A percentile compares a stretch with the other conserved stretches of the same genome.
phyloP scores from a whole-genome alignment of 257 asterid species.

The Rehmannia glutinosa region DNA sequence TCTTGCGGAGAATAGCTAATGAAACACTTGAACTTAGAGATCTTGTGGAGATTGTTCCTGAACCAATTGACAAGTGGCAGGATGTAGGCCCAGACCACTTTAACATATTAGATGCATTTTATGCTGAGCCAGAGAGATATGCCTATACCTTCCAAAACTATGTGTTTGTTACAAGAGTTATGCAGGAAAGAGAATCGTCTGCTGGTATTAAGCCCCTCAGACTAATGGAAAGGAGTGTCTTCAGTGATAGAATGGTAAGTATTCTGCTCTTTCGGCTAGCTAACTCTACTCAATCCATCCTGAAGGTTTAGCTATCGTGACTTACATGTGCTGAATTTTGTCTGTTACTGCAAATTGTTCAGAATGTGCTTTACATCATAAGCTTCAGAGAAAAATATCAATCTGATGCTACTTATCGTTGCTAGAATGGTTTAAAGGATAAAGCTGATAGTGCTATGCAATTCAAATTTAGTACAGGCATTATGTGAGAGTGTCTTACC shows the following conservation, averaged over 20 bases:
- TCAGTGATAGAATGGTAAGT: constrained; percentile 89
- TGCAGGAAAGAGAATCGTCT: constrained; percentile 84
- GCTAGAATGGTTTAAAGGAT: too few relatives aligned
- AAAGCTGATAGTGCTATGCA: too few relatives aligned
- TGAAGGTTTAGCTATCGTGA: not conserved
- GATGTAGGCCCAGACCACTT: constrained; percentile 74
- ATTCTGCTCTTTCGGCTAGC: not conserved
- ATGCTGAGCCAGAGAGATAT: constrained; percentile 79
- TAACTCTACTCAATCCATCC: not conserved
- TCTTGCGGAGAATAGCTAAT: constrained; percentile 83
- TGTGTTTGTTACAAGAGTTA: constrained; percentile 75
- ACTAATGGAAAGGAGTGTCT: constrained; percentile 85
- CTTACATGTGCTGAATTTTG: too few relatives aligned
- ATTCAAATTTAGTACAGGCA: too few relatives aligned
- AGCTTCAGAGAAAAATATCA: too few relatives aligned
- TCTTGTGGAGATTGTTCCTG: constrained; percentile 88
- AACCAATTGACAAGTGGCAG: constrained; percentile 89
- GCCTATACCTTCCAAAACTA: constrained; percentile 91
- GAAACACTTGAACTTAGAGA: constrained; percentile 85
- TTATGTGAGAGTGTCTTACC: too few relatives aligned
- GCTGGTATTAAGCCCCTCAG: constrained; percentile 76
- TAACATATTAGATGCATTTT: constrained; percentile 76
- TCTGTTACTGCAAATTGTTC: too few relatives aligned
- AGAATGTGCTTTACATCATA: too few relatives aligned
- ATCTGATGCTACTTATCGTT: too few relatives aligned